A percentile compares a stretch with the other conserved stretches of the same genome.
Evolutionary conservation across 805 yeast genomes (phyloP).

Genomic region (Lachancea dasiensis): DNA sequence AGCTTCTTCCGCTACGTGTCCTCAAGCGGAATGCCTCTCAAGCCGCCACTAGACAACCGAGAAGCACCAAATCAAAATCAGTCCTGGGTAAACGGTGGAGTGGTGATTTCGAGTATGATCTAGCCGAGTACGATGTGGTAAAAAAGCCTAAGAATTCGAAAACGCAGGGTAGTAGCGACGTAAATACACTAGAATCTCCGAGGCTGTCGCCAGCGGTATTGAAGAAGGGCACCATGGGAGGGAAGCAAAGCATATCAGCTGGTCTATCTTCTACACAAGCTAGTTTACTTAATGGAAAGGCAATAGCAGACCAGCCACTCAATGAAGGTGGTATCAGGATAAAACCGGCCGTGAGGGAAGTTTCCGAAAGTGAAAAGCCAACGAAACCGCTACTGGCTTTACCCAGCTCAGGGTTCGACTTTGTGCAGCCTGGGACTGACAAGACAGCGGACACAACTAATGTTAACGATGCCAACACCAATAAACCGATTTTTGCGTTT

Average conservation of each 20-base stretch:
- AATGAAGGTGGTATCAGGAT: not conserved
- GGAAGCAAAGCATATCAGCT: not conserved
- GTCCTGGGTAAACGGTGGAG: slow-evolving; percentile 24
- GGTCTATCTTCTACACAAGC: slow-evolving; percentile 8
- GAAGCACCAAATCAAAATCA: not conserved
- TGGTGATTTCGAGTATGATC: slow-evolving; percentile 27
- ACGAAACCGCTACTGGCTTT: slow-evolving; percentile 10
- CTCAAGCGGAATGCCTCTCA: slow-evolving; percentile 1
- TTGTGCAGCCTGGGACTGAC: slow-evolving; percentile 24
- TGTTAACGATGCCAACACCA: not conserved
- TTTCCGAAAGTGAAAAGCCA: not conserved
- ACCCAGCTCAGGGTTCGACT: slow-evolving; percentile 32
- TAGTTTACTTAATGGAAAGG: slow-evolving; percentile 7
- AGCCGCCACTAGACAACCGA: too few relatives aligned
- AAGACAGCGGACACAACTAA: slow-evolving; percentile 9
- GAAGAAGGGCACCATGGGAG: slow-evolving; percentile 2
- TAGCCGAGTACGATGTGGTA: slow-evolving; percentile 20
- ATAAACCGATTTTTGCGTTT: not conserved
- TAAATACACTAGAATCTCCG: slow-evolving; percentile 12
- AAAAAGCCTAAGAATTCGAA: slow-evolving; percentile 10
- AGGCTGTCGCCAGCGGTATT: slow-evolving; percentile 8
- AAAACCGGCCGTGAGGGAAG: not conserved
- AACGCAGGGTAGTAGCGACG: slow-evolving; percentile 1
- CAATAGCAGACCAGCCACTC: slow-evolving; percentile 1
- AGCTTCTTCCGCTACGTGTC: slow-evolving; percentile 1